Base-by-base conservation (phyloP, 805 yeast genomes). In the Metschnikowia proteae region DNA sequence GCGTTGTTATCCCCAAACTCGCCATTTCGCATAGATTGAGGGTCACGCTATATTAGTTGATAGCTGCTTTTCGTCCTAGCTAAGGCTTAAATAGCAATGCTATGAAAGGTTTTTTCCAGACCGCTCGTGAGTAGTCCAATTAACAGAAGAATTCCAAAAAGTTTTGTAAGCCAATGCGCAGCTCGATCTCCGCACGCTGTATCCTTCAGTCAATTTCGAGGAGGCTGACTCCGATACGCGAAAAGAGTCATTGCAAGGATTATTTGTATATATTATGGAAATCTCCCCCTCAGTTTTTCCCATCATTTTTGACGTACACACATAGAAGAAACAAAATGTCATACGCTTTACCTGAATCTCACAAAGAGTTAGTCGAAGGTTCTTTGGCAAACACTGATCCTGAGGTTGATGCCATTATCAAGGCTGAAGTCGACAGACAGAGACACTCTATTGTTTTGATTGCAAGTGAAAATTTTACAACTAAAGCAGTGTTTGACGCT, bases 381-480 rank as follows among this genome's bases (percentile, higher is more conserved):
- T 77, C 74, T 62, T 84, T 85, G 53, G 67, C 78, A 50, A 86
- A 82, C 38, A 76, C 82, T 49, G 95, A 87, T 68, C 94, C 94
- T 38, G 91, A 85, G 66, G 86, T 86, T 67, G 85, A 83, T 47
- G 74, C 74, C 37, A 84, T 86, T 68, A 79, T 86, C 62, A 72
- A 77, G 61, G 86, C 84, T 67, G 99, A 94, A 74, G 85, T 84
- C 66, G 76, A 76, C 59, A 89, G 99, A 78, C 99, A 94, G 78
- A 85, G 82, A 70, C 90, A 88, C 71, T 91, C 97, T 38, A 86
- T 94, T 60, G 92, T 88, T 41, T 80, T 94, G 68, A 94, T 94
- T 69, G 96, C 99, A 30, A 88, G 96, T 47, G 99, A 94, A 76
- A 94, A 94, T 74, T 91, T 92, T 78, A 94, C 99, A 49, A 87